Evolutionary conservation across 305 asterid species (phyloP).

Genomic region (Fraxinus velutina): DNA sequence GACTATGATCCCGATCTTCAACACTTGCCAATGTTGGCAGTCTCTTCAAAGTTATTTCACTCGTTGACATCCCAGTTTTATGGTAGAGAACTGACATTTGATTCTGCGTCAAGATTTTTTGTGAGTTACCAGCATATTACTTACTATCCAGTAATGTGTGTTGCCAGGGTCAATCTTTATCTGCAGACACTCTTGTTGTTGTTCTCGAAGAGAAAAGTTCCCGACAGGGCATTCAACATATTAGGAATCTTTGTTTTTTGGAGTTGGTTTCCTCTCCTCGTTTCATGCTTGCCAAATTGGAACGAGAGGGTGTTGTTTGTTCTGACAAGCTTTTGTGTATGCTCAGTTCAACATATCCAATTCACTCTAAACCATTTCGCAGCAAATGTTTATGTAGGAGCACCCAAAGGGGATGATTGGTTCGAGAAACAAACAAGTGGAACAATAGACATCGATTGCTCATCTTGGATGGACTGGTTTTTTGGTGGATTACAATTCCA

Average conservation of each 20-base stretch:
- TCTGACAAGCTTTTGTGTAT: conserved; percentile 47
- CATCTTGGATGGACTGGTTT: conserved; percentile 76
- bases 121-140: conserved; percentile 60
- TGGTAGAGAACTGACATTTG: conserved; percentile 48
- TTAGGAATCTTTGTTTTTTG: conserved; percentile 59
- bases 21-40: conserved; percentile 59
- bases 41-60: conserved; percentile 39
- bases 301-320: conserved; percentile 50
- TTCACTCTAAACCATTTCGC: conserved; percentile 70
- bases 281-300: conserved; percentile 62
- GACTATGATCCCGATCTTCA: conserved; percentile 75
- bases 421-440: conserved; percentile 73
- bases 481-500: conserved; percentile 75
- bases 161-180: conserved; percentile 57
- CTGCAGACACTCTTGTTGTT: conserved; percentile 58
- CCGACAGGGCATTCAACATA: conserved; percentile 51
- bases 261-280: conserved; percentile 75
- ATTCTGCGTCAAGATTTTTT: conserved; percentile 46
- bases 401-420: conserved; percentile 70
- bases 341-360: conserved; percentile 65
- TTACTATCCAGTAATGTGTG: conserved; percentile 53
- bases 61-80: conserved; percentile 48
- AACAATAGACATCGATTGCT: conserved; percentile 55
- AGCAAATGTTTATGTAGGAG: conserved; percentile 56
- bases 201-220: conserved; percentile 48